Conservation (phyloP, 2,329 filamentous ascomycete species). For the Paecilomyces sp. region DNA sequence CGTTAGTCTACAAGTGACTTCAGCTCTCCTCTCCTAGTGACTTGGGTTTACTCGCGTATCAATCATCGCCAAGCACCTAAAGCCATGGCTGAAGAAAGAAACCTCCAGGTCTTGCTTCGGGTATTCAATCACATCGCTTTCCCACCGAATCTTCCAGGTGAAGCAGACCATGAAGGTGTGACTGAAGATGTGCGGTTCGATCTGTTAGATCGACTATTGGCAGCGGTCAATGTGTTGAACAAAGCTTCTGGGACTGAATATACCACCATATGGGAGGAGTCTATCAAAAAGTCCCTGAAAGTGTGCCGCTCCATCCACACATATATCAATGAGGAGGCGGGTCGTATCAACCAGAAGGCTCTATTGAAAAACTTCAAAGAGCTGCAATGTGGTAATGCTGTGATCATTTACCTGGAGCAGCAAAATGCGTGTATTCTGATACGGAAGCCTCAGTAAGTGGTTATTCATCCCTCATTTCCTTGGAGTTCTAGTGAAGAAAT, state of each 20-base stretch:
- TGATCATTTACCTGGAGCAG: not conserved
- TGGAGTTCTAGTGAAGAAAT: not conserved
- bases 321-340: not conserved
- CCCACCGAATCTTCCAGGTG: not conserved
- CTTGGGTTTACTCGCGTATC: not conserved
- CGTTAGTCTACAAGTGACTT: not conserved
- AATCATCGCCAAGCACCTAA: not conserved
- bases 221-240: not conserved
- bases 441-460: not conserved
- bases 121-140: not conserved
- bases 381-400: not conserved
- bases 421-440: not conserved
- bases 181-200: not conserved
- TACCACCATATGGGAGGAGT: not conserved
- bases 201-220: not conserved
- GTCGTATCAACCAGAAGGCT: not conserved
- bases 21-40: not conserved
- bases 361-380: not conserved
- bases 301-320: not conserved
- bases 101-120: not conserved
- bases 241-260: not conserved
- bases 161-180: not conserved
- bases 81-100: not conserved
- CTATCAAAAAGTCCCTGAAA: not conserved
- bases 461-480: not conserved